Base-by-base conservation (phyloP, 805 yeast species). In the Blastobotrys chiropterorum region DNA sequence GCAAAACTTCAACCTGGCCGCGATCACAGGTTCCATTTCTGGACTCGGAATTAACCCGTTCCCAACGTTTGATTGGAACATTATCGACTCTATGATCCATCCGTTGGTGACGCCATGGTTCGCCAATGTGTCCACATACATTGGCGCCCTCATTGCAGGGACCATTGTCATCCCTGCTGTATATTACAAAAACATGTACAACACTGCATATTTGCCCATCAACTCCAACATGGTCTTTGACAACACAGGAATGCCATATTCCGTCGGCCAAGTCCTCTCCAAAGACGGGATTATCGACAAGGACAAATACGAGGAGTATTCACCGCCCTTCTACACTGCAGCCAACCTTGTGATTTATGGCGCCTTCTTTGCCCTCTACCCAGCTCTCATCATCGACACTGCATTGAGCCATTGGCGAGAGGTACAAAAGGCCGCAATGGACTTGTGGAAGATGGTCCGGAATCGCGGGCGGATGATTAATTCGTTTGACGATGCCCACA, bases 241-340 rank as follows among this genome's bases (percentile, higher is more conserved):
- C 54, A 81, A 81, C 58, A 72, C 69, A 38, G 86, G 82, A 20
- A 63, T 69, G 42, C 58, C 70, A 0, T 82, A 72, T 62, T 68
- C 76, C 21, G 78, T 81, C 41, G 71, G 72, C 15, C 63, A 74
- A 46, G 71, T 82, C 22, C 63, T 61, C 59, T 21, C 72, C 80
- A 44, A 50, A 14, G 31, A 56, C 7, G 60, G 59, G 13, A 21
- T 34, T 1, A 73, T 83, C 55, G 71, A 77, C 59, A 65, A 67
- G 48, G 66, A 64, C 6, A 78, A 70, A 3, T 83, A 83, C 65
- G 65, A 77, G 59, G 64, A 67, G 4, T 83, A 84, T 67, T 83
- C 88, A 1, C 85, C 87, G 6, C 88, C 89, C 6, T 83, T 76
- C 64, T 81, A 80, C 60, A 62, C 80, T 26, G 86, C 88, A 3